Conservation (phyloP, 1,284 basidiomycete species). For the Mycena citricolor region DNA sequence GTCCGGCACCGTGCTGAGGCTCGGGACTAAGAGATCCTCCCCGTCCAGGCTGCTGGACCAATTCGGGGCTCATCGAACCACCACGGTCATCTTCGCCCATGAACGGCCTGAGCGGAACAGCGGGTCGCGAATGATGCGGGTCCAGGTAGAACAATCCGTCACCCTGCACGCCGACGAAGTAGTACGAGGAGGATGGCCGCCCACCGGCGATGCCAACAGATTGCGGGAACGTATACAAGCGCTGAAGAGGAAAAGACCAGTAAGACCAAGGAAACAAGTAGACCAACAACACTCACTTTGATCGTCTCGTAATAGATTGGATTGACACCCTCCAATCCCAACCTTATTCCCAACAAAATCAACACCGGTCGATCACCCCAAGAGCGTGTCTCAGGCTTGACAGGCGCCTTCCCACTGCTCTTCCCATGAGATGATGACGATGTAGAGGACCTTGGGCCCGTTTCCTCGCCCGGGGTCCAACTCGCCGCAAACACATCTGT, state of each 20-base stretch:
- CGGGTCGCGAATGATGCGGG: slow-evolving; percentile 85
- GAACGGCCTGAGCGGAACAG: slow-evolving; percentile 67
- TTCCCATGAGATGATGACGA: too few species aligned
- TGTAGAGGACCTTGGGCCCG: too few species aligned
- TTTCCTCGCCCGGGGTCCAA: too few species aligned
- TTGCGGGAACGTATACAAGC: slow-evolving; percentile 80
- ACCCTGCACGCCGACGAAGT: slow-evolving; percentile 91
- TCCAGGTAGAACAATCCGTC: slow-evolving; percentile 94
- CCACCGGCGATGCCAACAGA: slow-evolving; percentile 96
- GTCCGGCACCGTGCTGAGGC: neutral
- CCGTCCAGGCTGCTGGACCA: too few species aligned
- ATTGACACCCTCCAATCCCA: slow-evolving; percentile 94
- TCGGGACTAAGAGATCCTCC: slow-evolving; percentile 13
- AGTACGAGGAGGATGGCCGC: slow-evolving; percentile 92
- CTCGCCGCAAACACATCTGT: slow-evolving; percentile 83
- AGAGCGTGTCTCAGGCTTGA: too few species aligned
- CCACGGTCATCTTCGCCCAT: neutral
- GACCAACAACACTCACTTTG: slow-evolving; percentile 58
- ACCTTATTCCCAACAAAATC: slow-evolving; percentile 82
- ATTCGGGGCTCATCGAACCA: slow-evolving; percentile 3
- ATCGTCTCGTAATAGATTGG: slow-evolving; percentile 93
- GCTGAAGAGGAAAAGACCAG: slow-evolving; percentile 36
- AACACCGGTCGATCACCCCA: slow-evolving; percentile 89
- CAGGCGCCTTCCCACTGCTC: too few species aligned
- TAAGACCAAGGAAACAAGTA: slow-evolving; percentile 1